These are phyloP conservation scores for Dryas drummondii DNA, from an alignment of 306 rosid species.

Conservation along the genomic window DNA sequence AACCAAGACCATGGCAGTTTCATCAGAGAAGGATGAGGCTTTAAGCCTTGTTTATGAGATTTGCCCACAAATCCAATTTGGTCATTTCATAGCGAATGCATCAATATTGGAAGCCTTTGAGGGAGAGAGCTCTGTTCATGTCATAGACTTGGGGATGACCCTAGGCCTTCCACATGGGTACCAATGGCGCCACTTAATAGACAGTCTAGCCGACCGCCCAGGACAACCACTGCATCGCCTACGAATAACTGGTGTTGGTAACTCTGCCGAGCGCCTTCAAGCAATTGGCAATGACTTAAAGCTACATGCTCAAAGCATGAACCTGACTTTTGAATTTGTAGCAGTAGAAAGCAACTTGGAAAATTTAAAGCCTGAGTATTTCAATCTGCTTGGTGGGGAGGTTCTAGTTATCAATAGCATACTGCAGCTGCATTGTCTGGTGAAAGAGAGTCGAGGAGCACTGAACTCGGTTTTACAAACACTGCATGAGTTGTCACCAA, in stretches of 20 bases:
- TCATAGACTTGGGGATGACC: constrained; percentile 26
- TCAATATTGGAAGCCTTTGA: constrained; percentile 28
- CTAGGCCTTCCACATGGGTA: constrained; percentile 16
- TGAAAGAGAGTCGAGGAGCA: constrained; percentile 25
- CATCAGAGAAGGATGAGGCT: constrained; percentile 17
- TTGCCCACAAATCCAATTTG: constrained; percentile 16
- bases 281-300: constrained; percentile 6
- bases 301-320: constrained; percentile 1
- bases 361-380: constrained; percentile 7
- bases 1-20: neutral
- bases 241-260: constrained; percentile 15
- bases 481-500: constrained; percentile 15
- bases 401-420: constrained; percentile 15
- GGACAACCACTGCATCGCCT: constrained; percentile 10
- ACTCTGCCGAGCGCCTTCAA: constrained; percentile 5
- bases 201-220: constrained; percentile 8
- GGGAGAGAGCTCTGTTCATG: constrained; percentile 20
- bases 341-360: constrained; percentile 15
- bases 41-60: constrained; percentile 19
- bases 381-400: constrained; percentile 16
- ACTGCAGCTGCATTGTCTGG: constrained; percentile 20
- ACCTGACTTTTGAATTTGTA: neutral
- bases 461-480: constrained; percentile 17
- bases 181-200: constrained; percentile 17
- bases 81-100: constrained; percentile 20